Conservation (phyloP, 306 rosid genomes). For the Comarum palustre region DNA sequence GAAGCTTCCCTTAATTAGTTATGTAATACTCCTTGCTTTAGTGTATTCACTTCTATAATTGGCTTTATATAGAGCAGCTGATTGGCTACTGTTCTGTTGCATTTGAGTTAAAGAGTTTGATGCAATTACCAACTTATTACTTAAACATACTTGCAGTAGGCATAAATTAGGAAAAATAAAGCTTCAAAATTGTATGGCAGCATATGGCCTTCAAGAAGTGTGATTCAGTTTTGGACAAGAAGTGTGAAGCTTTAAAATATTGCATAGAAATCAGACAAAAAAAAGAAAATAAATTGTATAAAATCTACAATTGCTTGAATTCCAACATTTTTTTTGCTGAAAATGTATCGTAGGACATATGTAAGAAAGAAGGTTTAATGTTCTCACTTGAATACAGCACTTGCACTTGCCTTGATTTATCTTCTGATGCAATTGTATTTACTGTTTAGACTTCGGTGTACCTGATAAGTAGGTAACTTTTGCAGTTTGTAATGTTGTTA, state of each 20-base stretch:
- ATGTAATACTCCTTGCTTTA: conserved; percentile 11
- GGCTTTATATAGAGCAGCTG: background rate
- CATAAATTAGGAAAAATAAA: background rate
- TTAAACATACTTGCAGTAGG: background rate
- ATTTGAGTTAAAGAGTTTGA: background rate
- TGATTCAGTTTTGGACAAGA: background rate
- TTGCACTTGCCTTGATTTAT: background rate
- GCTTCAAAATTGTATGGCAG: background rate
- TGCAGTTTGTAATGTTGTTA: background rate
- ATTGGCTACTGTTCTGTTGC: background rate
- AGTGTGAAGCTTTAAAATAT: too few species aligned
- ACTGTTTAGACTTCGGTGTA: background rate
- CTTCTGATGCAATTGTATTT: background rate
- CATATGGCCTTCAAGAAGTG: background rate
- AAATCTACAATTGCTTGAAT: background rate
- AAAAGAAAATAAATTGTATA: too few species aligned
- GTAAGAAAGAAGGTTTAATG: background rate
- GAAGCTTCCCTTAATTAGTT: conserved; percentile 2
- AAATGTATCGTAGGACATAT: background rate
- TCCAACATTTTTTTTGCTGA: background rate
- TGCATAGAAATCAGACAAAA: too few species aligned
- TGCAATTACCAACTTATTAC: background rate
- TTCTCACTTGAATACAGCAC: background rate
- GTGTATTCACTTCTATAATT: background rate
- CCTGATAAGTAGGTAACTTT: background rate